Base-by-base conservation (phyloP, 176 grass and related monocot species). In the Avena sativa region DNA sequence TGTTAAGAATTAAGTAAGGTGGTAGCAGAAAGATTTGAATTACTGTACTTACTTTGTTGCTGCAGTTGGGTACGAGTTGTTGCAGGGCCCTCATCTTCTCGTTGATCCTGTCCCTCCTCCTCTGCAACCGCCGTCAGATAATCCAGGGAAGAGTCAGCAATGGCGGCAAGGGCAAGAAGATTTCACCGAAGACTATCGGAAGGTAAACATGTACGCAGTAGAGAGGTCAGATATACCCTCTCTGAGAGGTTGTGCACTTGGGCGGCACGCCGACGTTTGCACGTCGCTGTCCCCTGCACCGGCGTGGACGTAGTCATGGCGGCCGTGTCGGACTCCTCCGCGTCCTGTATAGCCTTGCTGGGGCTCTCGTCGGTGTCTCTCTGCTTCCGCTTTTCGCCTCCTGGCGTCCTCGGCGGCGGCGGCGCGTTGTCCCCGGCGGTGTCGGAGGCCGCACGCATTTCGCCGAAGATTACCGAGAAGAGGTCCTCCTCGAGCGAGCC, bases 31-130 rank as follows among this genome's bases (percentile, higher is more conserved):
- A 3, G 46, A 25, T 74, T 44, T 9, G 4, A 43, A 32, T 57
- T 67, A 16, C 38, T 19, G 38, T 86, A 34, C 32, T 34, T 34
- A 98, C 96, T 70, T 43, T 43, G 40, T 95, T 94, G 88, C 94
- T 98, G 87, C 92, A 95, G 87, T 94, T 84, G 67, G 96, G 96
- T 57, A 98, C 92, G 79, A 98, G 93, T 51, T 98, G 92, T 67
- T 95, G 93, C 65, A 98, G 68, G n/a, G 93, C 93, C 74, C 92
- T 98, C 93, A 98, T 95, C 82, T 98, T 98, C 87, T 92, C 85
- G 43, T 98, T 98, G 71, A 98, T 98, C 44, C 93, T 92, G 71
- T 98, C 93, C 58, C 96, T 89, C 89, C 96, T 88, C 67, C 88
- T 95, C 96, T 98, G 75, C 85, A 82, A 30, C 58, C 0, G 7